phyloP scores from a whole-genome alignment of 1,284 basidiomycete genomes.

The Sphaerobolus stellatus region DNA sequence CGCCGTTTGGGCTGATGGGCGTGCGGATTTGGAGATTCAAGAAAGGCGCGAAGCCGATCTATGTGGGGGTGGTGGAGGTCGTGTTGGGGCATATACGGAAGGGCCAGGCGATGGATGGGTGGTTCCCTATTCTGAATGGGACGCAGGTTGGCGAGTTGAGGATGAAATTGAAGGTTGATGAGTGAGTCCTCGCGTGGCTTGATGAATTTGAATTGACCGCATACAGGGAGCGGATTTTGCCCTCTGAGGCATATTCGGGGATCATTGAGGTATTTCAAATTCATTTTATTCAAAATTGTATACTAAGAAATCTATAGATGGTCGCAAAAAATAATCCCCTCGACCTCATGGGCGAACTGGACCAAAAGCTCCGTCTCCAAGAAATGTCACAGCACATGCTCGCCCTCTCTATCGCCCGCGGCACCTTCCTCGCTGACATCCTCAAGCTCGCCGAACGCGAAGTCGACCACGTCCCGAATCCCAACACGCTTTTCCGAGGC shows the following conservation, averaged over 20 bases:
- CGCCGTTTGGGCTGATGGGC: constrained; percentile 67
- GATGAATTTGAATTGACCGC: constrained; percentile 16
- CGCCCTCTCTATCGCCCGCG: constrained; percentile 64
- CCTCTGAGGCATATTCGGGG: constrained; percentile 53
- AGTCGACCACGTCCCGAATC: constrained; percentile 54
- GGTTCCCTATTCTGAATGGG: constrained; percentile 73
- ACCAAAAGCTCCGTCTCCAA: constrained; percentile 62
- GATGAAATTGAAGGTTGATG: constrained; percentile 69
- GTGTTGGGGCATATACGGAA: constrained; percentile 68
- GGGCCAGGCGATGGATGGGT: constrained; percentile 72
- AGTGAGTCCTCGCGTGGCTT: constrained; percentile 49
- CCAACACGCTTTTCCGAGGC: constrained; percentile 72
- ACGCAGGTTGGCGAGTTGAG: constrained; percentile 71
- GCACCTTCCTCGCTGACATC: constrained; percentile 63
- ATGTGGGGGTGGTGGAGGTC: constrained; percentile 64
- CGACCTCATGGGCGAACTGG: constrained; percentile 73
- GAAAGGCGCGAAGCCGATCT: constrained; percentile 49
- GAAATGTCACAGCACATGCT: constrained; percentile 59
- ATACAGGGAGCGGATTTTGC: constrained; percentile 71
- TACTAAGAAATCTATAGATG: constrained; percentile 39
- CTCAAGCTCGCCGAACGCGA: constrained; percentile 64
- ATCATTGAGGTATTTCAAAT: constrained; percentile 41
- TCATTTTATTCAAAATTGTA: constrained; percentile 3
- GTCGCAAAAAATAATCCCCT: constrained; percentile 65
- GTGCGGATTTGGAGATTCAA: constrained; percentile 67